These are phyloP conservation scores for Carallia brachiata DNA, from an alignment of 345 rosid genomes.

Conservation along the genomic window DNA sequence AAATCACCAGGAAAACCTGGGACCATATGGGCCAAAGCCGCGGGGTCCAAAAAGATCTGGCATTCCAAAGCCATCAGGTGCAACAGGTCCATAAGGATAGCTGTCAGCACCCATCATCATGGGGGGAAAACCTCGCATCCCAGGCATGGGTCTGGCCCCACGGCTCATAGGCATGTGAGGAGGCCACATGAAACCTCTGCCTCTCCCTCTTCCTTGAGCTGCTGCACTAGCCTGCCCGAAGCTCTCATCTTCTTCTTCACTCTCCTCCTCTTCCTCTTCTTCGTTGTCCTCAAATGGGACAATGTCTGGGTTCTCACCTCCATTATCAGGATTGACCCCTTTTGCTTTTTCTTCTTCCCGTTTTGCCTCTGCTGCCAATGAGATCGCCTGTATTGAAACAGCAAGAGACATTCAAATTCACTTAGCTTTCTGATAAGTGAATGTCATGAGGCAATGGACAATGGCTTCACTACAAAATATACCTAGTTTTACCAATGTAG, in stretches of 20 bases:
- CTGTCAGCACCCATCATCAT: constrained; percentile 85
- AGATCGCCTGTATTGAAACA: constrained; percentile 51
- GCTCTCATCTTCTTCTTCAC: constrained; percentile 73
- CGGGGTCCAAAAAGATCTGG: constrained; percentile 86
- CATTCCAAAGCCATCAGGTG: constrained; percentile 78
- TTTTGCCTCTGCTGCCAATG: constrained; percentile 89
- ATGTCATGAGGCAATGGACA: not conserved
- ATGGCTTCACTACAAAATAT: no score
- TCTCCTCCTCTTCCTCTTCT: constrained; percentile 97
- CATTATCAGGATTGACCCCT: constrained; percentile 77
- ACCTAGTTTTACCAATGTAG: no score
- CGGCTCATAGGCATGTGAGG: constrained; percentile 79
- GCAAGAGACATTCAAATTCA: constrained; percentile 13
- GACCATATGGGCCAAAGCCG: constrained; percentile 78
- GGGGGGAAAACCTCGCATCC: constrained; percentile 79
- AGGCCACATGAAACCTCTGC: constrained; percentile 97
- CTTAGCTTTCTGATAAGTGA: not conserved
- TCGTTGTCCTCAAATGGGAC: constrained; percentile 97
- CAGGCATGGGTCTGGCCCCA: constrained; percentile 83
- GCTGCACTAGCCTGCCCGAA: constrained; percentile 38
- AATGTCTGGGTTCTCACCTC: constrained; percentile 85
- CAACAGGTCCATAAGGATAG: constrained; percentile 66
- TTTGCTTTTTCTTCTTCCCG: constrained; percentile 97
- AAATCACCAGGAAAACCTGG: constrained; percentile 92
- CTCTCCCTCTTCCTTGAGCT: constrained; percentile 83